Evolutionary conservation across 225 moss, liverwort and hornwort species (phyloP).

Genomic region (Climacium dendroides): DNA sequence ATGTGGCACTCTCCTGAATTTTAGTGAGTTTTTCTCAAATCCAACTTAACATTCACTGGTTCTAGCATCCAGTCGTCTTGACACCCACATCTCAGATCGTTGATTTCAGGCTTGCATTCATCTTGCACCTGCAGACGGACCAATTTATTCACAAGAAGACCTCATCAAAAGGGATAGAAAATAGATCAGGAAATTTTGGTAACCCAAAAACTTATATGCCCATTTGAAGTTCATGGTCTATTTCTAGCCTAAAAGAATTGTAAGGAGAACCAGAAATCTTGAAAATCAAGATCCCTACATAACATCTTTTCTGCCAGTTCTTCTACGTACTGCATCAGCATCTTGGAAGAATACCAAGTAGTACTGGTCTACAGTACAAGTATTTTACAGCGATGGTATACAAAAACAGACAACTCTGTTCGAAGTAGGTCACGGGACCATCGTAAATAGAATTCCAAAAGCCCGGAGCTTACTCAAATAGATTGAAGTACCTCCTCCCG

Average conservation of each 20-base stretch:
- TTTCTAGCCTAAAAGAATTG: background rate
- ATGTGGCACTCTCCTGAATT: background rate
- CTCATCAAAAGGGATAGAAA: background rate
- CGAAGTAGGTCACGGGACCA: background rate
- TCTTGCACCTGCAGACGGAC: background rate
- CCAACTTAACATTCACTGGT: background rate
- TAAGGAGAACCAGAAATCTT: background rate
- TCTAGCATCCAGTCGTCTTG: background rate
- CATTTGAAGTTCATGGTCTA: background rate
- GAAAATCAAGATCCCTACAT: background rate
- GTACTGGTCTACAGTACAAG: background rate
- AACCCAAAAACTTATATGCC: background rate
- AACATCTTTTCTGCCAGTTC: background rate
- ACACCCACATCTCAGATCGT: background rate
- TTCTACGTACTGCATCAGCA: background rate
- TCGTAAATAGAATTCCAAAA: background rate
- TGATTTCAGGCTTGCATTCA: background rate
- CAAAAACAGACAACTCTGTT: background rate
- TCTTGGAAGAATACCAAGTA: background rate
- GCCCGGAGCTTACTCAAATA: background rate
- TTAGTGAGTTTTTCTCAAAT: background rate
- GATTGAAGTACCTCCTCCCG: slow-evolving; percentile 41
- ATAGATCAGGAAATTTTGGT: background rate
- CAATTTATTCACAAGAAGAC: background rate
- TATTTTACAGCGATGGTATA: slow-evolving; percentile 5